Base-by-base conservation (phyloP, 441 rosid species). In the Croton laevigatus region DNA sequence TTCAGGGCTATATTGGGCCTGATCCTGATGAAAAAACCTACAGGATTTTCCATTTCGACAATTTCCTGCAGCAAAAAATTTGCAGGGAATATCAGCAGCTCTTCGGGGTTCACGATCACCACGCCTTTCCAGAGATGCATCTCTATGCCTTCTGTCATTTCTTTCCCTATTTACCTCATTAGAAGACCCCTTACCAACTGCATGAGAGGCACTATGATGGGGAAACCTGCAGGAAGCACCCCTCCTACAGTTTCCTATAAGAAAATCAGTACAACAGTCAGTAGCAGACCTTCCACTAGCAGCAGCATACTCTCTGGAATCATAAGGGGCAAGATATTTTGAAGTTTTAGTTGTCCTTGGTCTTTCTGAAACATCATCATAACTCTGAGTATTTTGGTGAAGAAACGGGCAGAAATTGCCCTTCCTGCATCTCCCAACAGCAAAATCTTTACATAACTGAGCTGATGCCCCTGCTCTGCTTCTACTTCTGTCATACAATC, bases 21-120 rank as follows among this genome's bases (percentile, higher is more conserved):
- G 79, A 73, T 65, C 76, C 45, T 82, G 76, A 81, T 94, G 98
- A 63, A 86, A 87, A 79, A 88, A 94, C 82, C 91, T 82, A 79
- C 98, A 94, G 79, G 74, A 60, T 22, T 83, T 87, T 57, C 98
- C 97, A 76, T 87, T 88, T 67, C 91, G 89, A 78, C 97, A 91
- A 67, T 86, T 78, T 40, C 94, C 90, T 4, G 86, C 84, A 66
- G 89, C 88, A 78, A 86, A 92, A 76, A 79, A 90, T 74, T 78
- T 92, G 87, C 93, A 90, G 38, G 90, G 87, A 75, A 86, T 72
- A 72, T 85, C 87, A 44, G 73, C 68, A 68, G 76, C 75, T 77
- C 88, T 81, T 19, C 80, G 82, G 68, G 79, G 62, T 73, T 83
- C 94, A 69, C 82, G 87, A 57, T 83, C 89, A 65, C 80, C 73